A percentile compares a stretch with the other conserved stretches of the same genome.
These are phyloP conservation scores for Penicillium diatomitis DNA, from an alignment of 495 filamentous ascomycete genomes.

Conservation along the genomic window DNA sequence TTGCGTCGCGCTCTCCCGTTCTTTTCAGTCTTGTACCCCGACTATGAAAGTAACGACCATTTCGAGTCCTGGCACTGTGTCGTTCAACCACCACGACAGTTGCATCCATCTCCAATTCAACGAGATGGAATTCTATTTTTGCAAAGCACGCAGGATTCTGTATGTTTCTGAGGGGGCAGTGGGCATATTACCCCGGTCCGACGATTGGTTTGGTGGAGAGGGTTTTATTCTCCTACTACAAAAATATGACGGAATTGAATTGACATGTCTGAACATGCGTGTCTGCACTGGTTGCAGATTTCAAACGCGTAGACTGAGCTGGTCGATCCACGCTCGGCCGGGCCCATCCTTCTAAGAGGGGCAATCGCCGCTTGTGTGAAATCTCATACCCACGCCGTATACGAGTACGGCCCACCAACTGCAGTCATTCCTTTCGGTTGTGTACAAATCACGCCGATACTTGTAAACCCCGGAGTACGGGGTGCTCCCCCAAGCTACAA, in stretches of 20 bases:
- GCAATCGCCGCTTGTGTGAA: no score
- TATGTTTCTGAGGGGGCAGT: background rate
- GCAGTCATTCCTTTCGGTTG: no score
- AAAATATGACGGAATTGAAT: conserved; percentile 27
- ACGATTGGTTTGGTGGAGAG: conserved; percentile 9
- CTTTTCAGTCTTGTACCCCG: background rate
- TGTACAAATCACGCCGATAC: no score
- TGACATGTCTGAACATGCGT: conserved; percentile 14
- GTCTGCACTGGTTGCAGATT: background rate
- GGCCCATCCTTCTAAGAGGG: no score
- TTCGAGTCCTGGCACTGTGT: background rate
- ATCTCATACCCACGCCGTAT: no score
- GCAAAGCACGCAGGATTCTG: background rate
- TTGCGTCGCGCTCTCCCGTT: background rate
- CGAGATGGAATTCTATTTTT: no score
- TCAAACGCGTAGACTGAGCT: background rate
- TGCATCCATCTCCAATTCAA: background rate
- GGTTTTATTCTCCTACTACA: conserved; percentile 13
- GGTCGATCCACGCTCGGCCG: no score
- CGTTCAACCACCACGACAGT: background rate
- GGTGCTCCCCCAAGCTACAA: no score
- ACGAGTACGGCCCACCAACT: no score
- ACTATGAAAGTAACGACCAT: conserved; percentile 1
- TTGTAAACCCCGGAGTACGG: no score
- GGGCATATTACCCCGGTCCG: conserved; percentile 2